Percentiles rank a stretch among this genome's conserved stretches.
phyloP scores from a whole-genome alignment of 176 grass and related monocot species.

The Oryza punctata region DNA sequence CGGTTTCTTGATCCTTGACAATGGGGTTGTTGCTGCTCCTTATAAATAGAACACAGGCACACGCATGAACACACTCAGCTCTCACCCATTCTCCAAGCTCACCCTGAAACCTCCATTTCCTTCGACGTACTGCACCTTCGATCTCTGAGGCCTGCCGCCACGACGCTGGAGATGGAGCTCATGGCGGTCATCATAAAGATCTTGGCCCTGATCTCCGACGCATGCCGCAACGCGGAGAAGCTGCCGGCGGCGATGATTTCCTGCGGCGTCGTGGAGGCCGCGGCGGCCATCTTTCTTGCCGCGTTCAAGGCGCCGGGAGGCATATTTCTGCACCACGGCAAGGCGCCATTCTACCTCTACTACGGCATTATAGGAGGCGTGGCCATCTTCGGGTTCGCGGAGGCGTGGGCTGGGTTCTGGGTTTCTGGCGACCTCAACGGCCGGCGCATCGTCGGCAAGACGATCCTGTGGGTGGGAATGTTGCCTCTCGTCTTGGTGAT shows the following conservation, averaged over 20 bases:
- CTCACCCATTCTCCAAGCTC: no score
- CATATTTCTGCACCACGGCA: conserved; percentile 6
- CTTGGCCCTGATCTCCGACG: neutral
- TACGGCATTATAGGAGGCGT: neutral
- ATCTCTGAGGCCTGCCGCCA: no score
- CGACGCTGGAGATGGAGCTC: no score
- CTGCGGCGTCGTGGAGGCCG: neutral
- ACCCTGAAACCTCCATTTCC: no score
- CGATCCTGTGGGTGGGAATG: neutral
- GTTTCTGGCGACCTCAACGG: neutral
- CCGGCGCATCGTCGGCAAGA: neutral
- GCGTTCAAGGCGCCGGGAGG: neutral
- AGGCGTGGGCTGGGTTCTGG: conserved; percentile 15
- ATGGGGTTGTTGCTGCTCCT: no score
- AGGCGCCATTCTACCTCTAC: neutral
- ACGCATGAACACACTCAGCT: no score
- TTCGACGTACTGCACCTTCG: no score
- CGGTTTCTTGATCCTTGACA: no score
- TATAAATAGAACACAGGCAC: no score
- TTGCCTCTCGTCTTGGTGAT: neutral
- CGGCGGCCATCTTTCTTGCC: neutral
- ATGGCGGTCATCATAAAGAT: neutral
- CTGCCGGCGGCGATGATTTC: neutral
- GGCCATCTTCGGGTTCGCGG: neutral
- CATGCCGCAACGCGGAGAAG: neutral